phyloP scores from a whole-genome alignment of 2,329 filamentous ascomycete genomes.

The Chaetomium olivaceum region DNA sequence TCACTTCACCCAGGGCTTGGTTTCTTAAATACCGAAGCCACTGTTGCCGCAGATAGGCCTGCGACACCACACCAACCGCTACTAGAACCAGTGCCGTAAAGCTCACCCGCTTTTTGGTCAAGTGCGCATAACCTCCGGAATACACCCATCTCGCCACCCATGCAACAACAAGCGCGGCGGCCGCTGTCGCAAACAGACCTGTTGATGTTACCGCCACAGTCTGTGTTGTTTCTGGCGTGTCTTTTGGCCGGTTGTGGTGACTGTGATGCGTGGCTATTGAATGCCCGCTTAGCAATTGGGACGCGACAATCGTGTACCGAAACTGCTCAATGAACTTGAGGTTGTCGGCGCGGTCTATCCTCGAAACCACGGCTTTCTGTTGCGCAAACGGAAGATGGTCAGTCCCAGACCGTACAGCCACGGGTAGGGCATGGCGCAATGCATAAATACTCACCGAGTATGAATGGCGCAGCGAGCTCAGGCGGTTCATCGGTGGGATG shows the following conservation, averaged over 20 bases:
- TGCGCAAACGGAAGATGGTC: constrained; percentile 24
- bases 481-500: constrained; percentile 40
- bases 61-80: constrained; percentile 61
- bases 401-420: background rate
- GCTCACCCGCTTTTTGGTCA: constrained; percentile 58
- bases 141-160: constrained; percentile 73
- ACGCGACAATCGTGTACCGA: constrained; percentile 88
- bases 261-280: constrained; percentile 51
- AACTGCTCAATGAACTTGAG: constrained; percentile 88
- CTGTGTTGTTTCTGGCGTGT: constrained; percentile 18
- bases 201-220: constrained; percentile 41
- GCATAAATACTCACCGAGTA: constrained; percentile 50
- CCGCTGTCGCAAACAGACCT: constrained; percentile 55
- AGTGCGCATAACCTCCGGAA: constrained; percentile 50
- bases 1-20: constrained; percentile 69
- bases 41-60: constrained; percentile 73
- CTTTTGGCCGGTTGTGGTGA: constrained; percentile 31
- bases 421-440: background rate
- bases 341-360: constrained; percentile 75
- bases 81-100: constrained; percentile 49
- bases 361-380: constrained; percentile 69
- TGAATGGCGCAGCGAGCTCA: constrained; percentile 50
- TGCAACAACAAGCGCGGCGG: constrained; percentile 66
- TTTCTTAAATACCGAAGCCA: constrained; percentile 78
- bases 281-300: constrained; percentile 78